Base-by-base conservation (phyloP, 106 monocot species). In the Cymbidium sinense region DNA sequence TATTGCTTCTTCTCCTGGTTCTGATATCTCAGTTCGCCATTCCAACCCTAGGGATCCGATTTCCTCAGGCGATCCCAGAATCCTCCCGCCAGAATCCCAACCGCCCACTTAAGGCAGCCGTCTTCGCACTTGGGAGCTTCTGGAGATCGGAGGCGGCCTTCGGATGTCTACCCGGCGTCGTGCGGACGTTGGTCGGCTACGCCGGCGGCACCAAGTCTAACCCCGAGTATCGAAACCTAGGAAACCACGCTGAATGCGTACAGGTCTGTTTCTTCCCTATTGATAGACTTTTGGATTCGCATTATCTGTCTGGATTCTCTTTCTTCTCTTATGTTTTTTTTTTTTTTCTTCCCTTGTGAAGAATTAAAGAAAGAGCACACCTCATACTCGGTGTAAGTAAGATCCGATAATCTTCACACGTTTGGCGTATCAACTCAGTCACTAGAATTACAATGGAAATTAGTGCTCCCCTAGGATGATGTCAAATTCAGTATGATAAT, bases 121-220 rank as follows among this genome's bases (percentile, higher is more conserved):
- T 93, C 70, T 96, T 96, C 80, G 91, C 96, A 33, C 89, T 96
- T 23, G 96, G 93, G 12, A 93, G 93, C 89, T 96, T 96, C 86
- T 96, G 96, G 96, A 78, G 96, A 36, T 96, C 93, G 15, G 96
- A 96, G 64, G 88, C 93, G 33, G 93, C 81, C 33, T 96, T 96
- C 78, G 96, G 96, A 29, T 96, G 96, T 83, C 34, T 93, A 2
- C 96, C 88, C 34, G 96, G 96, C 44, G 96, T 96, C 34, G 83
- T 89, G 37, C 87, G 87, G 15, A 96, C 96, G 50, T 75, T 87
- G 1, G 96, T 88, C 13, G 96, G 96, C 6, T 96, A 96, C 64
- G 80, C 93, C 75, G 93, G 93, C 37, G 96, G 96, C 9, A 81
- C 87, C 31, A 93, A 93, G 83, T 19, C 72, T 75, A 91, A 89